Evolutionary conservation across 2,329 filamentous ascomycete species (phyloP).

Genomic region (Scytalidium lignicola): DNA sequence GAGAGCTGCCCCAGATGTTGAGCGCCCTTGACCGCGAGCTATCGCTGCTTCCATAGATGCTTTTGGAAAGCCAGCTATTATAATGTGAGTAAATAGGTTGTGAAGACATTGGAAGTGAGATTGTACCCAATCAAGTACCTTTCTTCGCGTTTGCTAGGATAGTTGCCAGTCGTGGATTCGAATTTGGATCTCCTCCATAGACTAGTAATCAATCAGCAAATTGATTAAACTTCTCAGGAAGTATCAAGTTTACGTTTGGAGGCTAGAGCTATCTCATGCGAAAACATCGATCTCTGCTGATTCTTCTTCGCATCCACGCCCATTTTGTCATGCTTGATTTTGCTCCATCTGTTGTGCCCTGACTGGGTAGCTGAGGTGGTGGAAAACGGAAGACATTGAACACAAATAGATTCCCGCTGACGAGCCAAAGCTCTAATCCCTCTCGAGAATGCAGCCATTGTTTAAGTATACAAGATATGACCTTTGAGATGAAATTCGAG

Average conservation of each 20-base stretch:
- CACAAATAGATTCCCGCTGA: conserved; percentile 14
- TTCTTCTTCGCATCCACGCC: conserved; percentile 78
- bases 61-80: conserved; percentile 71
- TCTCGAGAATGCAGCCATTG: conserved; percentile 25
- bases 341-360: conserved; percentile 92
- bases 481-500: not conserved
- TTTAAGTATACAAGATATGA: not conserved
- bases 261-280: conserved; percentile 67
- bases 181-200: conserved; percentile 66
- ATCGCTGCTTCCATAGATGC: conserved; percentile 78
- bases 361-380: conserved; percentile 41
- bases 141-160: conserved; percentile 76
- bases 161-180: conserved; percentile 71
- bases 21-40: conserved; percentile 81
- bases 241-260: conserved; percentile 59
- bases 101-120: conserved; percentile 10
- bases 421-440: conserved; percentile 13
- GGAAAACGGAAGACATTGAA: conserved; percentile 34
- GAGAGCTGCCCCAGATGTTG: conserved; percentile 67
- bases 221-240: conserved; percentile 2
- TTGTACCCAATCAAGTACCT: conserved; percentile 37
- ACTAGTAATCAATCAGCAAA: conserved; percentile 42
- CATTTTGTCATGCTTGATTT: conserved; percentile 92
- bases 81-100: conserved; percentile 15
- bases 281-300: conserved; percentile 60